Conservation (phyloP, 1,284 basidiomycete species). For the Ganoderma multipileum region DNA sequence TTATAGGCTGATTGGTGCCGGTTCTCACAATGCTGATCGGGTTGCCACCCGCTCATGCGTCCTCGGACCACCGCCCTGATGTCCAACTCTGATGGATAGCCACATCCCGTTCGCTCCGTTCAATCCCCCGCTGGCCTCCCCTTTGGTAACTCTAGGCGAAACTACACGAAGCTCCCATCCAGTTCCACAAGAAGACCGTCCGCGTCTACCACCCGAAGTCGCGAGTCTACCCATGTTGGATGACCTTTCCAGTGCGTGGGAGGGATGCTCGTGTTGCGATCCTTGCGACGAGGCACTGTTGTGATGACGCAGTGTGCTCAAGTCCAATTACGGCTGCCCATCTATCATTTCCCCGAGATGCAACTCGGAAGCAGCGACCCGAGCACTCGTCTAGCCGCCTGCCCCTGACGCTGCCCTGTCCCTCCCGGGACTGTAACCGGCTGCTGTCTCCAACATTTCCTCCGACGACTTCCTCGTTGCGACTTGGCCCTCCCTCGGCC, state of each 20-base stretch:
- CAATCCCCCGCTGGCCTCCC: background rate
- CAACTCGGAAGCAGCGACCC: constrained; percentile 15
- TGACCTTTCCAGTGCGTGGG: background rate
- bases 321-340: constrained; percentile 18
- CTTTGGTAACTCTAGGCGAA: background rate
- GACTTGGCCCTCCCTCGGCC: constrained; percentile 11
- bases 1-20: background rate
- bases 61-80: background rate
- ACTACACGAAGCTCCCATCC: background rate
- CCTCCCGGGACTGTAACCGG: constrained; percentile 8
- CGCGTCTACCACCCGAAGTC: background rate
- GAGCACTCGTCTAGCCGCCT: constrained; percentile 19
- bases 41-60: background rate
- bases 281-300: constrained; percentile 17
- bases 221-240: background rate
- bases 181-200: background rate
- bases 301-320: constrained; percentile 16
- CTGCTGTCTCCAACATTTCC: constrained; percentile 3
- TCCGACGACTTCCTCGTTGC: constrained; percentile 22
- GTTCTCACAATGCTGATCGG: background rate
- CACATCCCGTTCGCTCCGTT: background rate
- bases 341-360: constrained; percentile 23
- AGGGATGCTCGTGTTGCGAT: background rate
- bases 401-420: constrained; percentile 15
- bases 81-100: constrained; percentile 4